Evolutionary conservation across 768 basidiomycete species (phyloP), one percentile per base, ranked within the genome.

Genomic region (Termitomyces sp.): DNA sequence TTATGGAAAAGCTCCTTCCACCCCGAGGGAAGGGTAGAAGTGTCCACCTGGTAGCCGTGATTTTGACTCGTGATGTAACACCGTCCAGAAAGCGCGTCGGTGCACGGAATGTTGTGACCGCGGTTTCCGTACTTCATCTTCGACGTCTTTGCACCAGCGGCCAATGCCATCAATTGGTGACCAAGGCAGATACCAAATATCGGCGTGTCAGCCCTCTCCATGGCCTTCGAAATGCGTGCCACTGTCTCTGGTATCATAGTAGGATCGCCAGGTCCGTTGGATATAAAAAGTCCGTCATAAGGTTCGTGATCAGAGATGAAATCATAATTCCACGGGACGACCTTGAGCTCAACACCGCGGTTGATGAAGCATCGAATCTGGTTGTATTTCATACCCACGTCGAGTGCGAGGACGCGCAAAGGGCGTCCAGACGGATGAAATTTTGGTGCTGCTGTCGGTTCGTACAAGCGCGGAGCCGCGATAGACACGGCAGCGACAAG

Each of bases 51-150:
- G 76, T 86, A 99, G 61, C 97, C 97, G 74, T 99, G 97, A 70
- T 99, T 99, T 74, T 99, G 97, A 67, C 91, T 94, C 39, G 97
- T 99, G 77, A 99, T 98, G 72, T 98, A 99, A 77, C 97, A 99
- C 55, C 97, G 81, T 31, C 95, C 97, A 50, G 92, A 93, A 55
- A 96, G 81, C 42, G 89, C 82, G 70, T 94, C 92, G 18, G 92
- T 98, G 71, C 96, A 98, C 3, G 97, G 97, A 68, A 99, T 93
- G 73, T 99, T 99, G 70, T 98, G 94, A 4, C 97, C 97, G 62
- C 97, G 92, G 68, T 99, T 99, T 39, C 97, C 97, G 71, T 98
- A 98, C 77, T 98, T 98, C 94, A 99, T 98, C 75, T 99, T 99
- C 37, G 92, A 92, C 5, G 97, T 98, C 60, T 80, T 83, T 5